Percentiles rank a stretch among this genome's conserved stretches.
These are phyloP conservation scores for Priceomyces melissophilus DNA, from an alignment of 805 yeast species.

Conservation along the genomic window DNA sequence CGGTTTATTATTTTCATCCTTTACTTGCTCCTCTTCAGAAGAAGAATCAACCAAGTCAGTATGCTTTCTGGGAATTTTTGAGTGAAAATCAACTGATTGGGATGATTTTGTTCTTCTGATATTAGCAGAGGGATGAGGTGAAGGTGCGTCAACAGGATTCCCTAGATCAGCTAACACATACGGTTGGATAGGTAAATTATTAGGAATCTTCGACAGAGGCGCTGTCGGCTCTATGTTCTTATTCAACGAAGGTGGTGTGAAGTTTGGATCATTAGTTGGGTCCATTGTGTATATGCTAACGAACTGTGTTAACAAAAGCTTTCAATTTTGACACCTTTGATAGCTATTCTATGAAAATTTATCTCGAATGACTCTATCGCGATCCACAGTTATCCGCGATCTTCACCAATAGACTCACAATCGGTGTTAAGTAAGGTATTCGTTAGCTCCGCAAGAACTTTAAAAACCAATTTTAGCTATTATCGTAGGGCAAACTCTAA, in stretches of 20 bases:
- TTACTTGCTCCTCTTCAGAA: constrained; percentile 38
- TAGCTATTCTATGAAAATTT: too few relatives aligned
- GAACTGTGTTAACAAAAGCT: too few relatives aligned
- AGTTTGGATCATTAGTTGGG: constrained; percentile 88
- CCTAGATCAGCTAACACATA: constrained; percentile 74
- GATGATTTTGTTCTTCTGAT: constrained; percentile 4
- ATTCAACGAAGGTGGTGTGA: constrained; percentile 76
- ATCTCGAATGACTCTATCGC: too few relatives aligned
- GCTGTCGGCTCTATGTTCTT: constrained; percentile 61
- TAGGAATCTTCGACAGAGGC: constrained; percentile 67
- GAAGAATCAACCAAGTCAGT: constrained; percentile 48
- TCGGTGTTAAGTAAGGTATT: too few relatives aligned
- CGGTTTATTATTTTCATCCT: constrained; percentile 1
- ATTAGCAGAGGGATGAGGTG: constrained; percentile 44
- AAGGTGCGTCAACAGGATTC: constrained; percentile 70
- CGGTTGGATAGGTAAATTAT: constrained; percentile 72
- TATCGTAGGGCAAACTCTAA: too few relatives aligned
- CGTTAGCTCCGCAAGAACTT: too few relatives aligned
- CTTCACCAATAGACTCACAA: too few relatives aligned
- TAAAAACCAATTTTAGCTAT: too few relatives aligned
- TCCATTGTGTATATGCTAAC: constrained; percentile 53
- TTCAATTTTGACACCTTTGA: too few relatives aligned
- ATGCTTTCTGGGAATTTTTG: constrained; percentile 51
- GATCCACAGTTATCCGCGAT: too few relatives aligned
- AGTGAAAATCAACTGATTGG: constrained; percentile 21